Evolutionary conservation across 2,329 filamentous ascomycete genomes (phyloP).

Genomic region (Xylaria sp.): DNA sequence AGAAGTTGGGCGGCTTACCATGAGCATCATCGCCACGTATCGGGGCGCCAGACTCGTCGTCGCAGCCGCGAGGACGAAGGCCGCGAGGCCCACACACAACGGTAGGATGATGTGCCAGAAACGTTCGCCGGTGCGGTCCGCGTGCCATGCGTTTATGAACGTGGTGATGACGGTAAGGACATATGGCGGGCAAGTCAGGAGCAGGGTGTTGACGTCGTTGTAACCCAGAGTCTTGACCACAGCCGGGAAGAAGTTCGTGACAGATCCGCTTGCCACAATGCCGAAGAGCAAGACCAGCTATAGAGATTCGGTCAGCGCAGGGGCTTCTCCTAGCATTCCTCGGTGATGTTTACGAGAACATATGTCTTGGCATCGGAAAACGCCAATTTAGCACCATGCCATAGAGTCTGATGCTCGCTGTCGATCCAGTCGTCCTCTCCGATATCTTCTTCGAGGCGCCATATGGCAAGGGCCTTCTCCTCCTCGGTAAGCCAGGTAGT

Average conservation of each 20-base stretch:
- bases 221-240: constrained; percentile 72
- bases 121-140: constrained; percentile 71
- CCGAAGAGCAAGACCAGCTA: constrained; percentile 60
- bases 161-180: constrained; percentile 64
- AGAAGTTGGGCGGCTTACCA: constrained; percentile 47
- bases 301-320: constrained; percentile 6
- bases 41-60: constrained; percentile 63
- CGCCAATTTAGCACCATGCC: constrained; percentile 57
- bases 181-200: constrained; percentile 68
- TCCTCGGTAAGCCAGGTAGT: constrained; percentile 60
- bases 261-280: constrained; percentile 58
- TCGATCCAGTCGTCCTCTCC: constrained; percentile 66
- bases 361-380: constrained; percentile 63
- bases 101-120: constrained; percentile 69
- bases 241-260: constrained; percentile 72
- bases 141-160: constrained; percentile 69
- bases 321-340: not conserved
- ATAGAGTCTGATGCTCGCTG: constrained; percentile 57
- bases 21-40: constrained; percentile 74
- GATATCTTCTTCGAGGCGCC: constrained; percentile 66
- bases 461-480: constrained; percentile 59
- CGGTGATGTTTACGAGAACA: constrained; percentile 49
- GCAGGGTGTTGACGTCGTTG: constrained; percentile 59
- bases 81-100: constrained; percentile 61
- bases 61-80: constrained; percentile 69